These are phyloP conservation scores for Pythium vanterpoolii DNA, from an alignment of 352 stramenopile species.

Conservation along the genomic window DNA sequence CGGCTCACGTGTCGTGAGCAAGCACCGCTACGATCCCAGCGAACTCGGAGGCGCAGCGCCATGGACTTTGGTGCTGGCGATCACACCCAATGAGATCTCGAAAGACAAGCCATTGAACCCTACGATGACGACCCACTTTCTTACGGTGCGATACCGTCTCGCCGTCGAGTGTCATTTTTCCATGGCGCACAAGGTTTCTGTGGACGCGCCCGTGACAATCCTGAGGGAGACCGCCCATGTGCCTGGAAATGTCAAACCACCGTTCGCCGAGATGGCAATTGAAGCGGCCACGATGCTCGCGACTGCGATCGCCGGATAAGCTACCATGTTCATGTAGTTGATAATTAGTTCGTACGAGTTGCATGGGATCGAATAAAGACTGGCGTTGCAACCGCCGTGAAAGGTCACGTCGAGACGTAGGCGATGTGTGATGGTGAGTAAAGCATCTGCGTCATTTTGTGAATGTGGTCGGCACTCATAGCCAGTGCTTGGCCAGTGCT, in stretches of 20 bases:
- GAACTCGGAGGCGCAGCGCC: background rate
- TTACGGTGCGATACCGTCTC: slow-evolving; percentile 3
- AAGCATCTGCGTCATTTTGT: background rate
- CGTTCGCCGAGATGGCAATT: background rate
- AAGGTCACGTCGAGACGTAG: background rate
- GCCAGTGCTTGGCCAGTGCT: too few species aligned
- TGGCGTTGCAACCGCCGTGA: background rate
- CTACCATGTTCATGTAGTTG: too few species aligned
- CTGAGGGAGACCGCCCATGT: background rate
- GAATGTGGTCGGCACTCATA: too few species aligned
- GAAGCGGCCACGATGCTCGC: background rate
- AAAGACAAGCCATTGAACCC: background rate
- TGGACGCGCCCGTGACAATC: slow-evolving; percentile 2
- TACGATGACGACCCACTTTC: slow-evolving; percentile 7
- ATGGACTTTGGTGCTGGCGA: background rate
- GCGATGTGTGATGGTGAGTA: background rate
- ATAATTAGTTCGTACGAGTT: too few species aligned
- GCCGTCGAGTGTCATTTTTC: slow-evolving; percentile 3
- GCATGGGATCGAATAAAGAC: background rate
- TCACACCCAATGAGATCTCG: slow-evolving; percentile 8
- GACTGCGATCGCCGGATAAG: background rate
- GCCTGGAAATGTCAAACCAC: background rate
- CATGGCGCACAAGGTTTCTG: background rate
- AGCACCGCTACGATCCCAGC: background rate
- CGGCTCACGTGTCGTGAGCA: slow-evolving; percentile 1